Conservation (phyloP, 768 basidiomycete genomes). For the Rhizopogon vinicolor region DNA sequence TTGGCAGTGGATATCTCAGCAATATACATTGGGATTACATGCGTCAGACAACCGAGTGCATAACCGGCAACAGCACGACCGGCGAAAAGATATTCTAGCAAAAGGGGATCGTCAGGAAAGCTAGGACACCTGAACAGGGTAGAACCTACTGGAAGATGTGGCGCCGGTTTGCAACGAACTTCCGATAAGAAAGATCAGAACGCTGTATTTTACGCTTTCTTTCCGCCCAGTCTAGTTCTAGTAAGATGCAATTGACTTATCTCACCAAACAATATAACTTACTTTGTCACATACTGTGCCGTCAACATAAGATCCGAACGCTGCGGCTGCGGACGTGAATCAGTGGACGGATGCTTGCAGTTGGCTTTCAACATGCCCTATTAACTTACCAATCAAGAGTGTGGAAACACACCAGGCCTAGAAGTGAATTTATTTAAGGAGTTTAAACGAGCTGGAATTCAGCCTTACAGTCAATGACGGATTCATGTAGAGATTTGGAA, state of each 20-base stretch:
- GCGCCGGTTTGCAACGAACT: constrained; percentile 28
- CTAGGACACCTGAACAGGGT: background rate
- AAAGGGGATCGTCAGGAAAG: background rate
- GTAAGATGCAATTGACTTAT: background rate
- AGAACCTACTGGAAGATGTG: constrained; percentile 14
- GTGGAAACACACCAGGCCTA: background rate
- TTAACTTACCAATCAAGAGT: background rate
- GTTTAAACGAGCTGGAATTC: too few species aligned
- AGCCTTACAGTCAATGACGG: background rate
- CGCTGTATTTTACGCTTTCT: constrained; percentile 21
- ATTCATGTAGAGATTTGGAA: background rate
- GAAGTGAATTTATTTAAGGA: background rate
- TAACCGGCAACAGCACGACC: constrained; percentile 21
- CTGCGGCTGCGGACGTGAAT: constrained; percentile 18
- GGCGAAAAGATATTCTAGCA: constrained; percentile 21
- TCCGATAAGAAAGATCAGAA: constrained; percentile 24
- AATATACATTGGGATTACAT: constrained; percentile 28
- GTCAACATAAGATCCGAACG: constrained; percentile 24
- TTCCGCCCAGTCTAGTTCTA: constrained; percentile 21
- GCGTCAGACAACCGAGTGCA: constrained; percentile 16
- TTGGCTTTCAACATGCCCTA: background rate
- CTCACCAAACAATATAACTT: background rate
- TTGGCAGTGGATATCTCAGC: constrained; percentile 36
- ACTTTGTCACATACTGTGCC: constrained; percentile 26
- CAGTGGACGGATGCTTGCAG: background rate